These are phyloP conservation scores for Cercospora beticola DNA, from an alignment of 2,329 filamentous ascomycete species.

Conservation along the genomic window DNA sequence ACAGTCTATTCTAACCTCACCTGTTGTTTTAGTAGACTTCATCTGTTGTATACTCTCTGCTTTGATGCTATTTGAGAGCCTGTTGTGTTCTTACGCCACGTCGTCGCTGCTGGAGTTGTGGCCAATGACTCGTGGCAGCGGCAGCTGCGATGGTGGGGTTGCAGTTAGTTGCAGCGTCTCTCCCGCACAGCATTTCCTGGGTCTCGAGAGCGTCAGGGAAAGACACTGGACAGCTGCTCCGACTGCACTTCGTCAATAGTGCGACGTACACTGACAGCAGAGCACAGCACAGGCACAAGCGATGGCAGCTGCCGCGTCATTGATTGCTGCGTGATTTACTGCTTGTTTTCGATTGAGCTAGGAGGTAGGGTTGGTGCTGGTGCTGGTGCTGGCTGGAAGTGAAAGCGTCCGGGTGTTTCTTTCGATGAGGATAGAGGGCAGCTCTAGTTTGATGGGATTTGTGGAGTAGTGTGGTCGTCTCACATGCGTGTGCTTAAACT, in stretches of 20 bases:
- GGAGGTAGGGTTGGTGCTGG: neutral
- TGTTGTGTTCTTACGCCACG: neutral
- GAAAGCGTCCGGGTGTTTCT: constrained; percentile 6
- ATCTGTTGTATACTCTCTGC: neutral
- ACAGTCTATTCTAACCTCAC: constrained; percentile 16
- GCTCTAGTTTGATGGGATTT: constrained; percentile 1
- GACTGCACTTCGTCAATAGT: neutral
- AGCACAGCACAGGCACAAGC: neutral
- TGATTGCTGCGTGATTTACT: neutral
- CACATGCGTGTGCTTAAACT: neutral
- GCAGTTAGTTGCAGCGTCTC: neutral
- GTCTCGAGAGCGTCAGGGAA: neutral
- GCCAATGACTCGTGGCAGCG: constrained; percentile 2
- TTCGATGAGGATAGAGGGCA: constrained; percentile 9
- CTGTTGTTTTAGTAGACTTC: neutral
- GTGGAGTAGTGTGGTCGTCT: neutral
- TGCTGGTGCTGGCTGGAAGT: neutral
- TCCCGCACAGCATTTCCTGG: neutral
- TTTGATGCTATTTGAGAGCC: neutral
- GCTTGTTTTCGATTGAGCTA: neutral
- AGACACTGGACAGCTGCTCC: neutral
- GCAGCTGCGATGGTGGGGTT: neutral
- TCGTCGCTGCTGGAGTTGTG: neutral
- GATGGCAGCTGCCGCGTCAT: neutral
- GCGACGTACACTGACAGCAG: neutral